Percentiles rank a stretch among this genome's conserved stretches.
phyloP scores from a whole-genome alignment of 2,329 filamentous ascomycete species.

The Onygena corvina region DNA sequence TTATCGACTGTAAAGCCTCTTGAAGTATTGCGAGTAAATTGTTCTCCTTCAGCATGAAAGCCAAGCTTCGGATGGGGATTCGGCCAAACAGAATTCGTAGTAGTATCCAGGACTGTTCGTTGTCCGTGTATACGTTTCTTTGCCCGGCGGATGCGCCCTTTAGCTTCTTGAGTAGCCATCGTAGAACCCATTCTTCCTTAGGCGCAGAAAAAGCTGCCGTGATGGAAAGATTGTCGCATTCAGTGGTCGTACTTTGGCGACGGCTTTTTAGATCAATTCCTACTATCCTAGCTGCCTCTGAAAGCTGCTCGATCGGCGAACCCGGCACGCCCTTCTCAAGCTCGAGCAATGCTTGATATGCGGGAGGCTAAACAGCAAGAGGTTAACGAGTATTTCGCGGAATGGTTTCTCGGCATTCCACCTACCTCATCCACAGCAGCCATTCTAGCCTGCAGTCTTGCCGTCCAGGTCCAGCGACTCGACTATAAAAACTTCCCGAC shows the following conservation, averaged over 20 bases:
- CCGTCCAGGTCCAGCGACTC: too few species aligned
- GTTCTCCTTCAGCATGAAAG: slow-evolving; percentile 58
- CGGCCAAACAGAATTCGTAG: slow-evolving; percentile 54
- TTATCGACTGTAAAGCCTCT: slow-evolving; percentile 49
- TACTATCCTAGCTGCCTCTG: slow-evolving; percentile 34
- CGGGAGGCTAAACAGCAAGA: too few species aligned
- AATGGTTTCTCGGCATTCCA: too few species aligned
- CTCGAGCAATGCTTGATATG: slow-evolving; percentile 34
- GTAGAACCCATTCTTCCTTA: slow-evolving; percentile 54
- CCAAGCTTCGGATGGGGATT: slow-evolving; percentile 58
- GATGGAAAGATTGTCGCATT: not conserved
- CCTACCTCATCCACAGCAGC: not conserved
- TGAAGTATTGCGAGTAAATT: slow-evolving; percentile 56
- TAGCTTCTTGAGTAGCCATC: slow-evolving; percentile 54
- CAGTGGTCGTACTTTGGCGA: slow-evolving; percentile 4
- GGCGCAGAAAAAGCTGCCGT: slow-evolving; percentile 20
- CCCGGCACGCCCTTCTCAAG: slow-evolving; percentile 34
- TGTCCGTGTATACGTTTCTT: slow-evolving; percentile 32
- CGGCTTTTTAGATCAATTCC: slow-evolving; percentile 28
- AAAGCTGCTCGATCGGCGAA: slow-evolving; percentile 28
- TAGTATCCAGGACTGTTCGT: slow-evolving; percentile 40
- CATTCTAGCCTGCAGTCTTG: too few species aligned
- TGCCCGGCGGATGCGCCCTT: slow-evolving; percentile 30
- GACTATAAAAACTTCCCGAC: too few species aligned
- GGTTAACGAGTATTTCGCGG: too few species aligned